phyloP scores from a whole-genome alignment of 176 grass and related monocot species.

The Cymbopogon citratus region DNA sequence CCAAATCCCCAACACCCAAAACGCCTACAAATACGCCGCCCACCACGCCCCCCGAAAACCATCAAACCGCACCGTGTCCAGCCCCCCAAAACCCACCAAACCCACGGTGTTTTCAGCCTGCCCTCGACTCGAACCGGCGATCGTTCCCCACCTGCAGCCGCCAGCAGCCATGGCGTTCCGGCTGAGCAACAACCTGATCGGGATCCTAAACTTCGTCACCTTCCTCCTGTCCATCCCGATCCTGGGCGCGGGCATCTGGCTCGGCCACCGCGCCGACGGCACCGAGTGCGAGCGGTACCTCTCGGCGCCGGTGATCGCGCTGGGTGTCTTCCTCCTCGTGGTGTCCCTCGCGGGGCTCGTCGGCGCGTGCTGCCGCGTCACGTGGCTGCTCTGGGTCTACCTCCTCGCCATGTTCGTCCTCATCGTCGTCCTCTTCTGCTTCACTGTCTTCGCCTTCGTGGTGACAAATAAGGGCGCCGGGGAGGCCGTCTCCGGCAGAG shows the following conservation, averaged over 20 bases:
- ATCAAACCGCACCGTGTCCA: background rate
- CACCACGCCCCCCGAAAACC: background rate
- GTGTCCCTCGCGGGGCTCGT: constrained; percentile 72
- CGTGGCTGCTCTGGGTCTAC: constrained; percentile 87
- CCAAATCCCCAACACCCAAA: background rate
- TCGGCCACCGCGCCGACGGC: constrained; percentile 39
- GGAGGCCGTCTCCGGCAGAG: constrained; percentile 42
- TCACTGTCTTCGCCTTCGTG: constrained; percentile 83
- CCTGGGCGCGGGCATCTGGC: constrained; percentile 76
- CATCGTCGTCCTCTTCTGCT: constrained; percentile 57
- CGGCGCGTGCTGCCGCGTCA: constrained; percentile 78
- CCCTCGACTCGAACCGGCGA: too few species aligned
- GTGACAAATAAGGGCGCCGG: constrained; percentile 83
- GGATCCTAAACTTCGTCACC: constrained; percentile 64
- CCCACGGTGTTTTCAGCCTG: background rate
- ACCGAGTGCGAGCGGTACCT: constrained; percentile 89
- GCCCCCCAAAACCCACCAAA: background rate
- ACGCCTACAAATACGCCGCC: constrained; percentile 27
- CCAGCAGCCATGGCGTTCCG: constrained; percentile 49
- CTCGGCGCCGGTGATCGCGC: constrained; percentile 41
- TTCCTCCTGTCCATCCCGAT: constrained; percentile 85
- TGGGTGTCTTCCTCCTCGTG: constrained; percentile 61
- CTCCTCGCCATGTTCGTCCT: constrained; percentile 85
- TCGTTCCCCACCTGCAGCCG: too few species aligned
- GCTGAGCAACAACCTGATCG: constrained; percentile 83